Evolutionary conservation across 352 stramenopile species (phyloP), one percentile per base, ranked within the genome.

Genomic region (Phytopythium oedochilum): DNA sequence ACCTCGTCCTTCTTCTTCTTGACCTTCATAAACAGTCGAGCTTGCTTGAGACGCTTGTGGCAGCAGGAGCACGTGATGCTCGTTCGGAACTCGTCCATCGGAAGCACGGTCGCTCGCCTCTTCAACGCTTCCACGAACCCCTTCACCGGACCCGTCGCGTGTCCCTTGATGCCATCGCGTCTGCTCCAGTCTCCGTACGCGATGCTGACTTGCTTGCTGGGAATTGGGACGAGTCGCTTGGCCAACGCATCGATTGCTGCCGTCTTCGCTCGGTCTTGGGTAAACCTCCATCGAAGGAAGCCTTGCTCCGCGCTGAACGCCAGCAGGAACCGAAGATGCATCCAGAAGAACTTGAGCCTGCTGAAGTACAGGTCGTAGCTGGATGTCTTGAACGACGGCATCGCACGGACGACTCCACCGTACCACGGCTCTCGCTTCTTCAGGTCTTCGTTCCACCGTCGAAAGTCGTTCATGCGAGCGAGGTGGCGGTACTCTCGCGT

Each of bases 361-460:
- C 47, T 22, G 2, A 59, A 22, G 44, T 59, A 54, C 35, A 48
- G 9, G 0, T 44, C 42, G 44, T 59, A 59, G 17, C 43, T 28
- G 5, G 42, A 40, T 14, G 53, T 61, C 31, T 61, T 66, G 42
- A 66, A 66, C 20, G 59, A 66, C 0, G 59, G 53, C 53, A 61
- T 66, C 11, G 23, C 42, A 9, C n/a, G 29, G 1, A 58, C 32
- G 35, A 58, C 8, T 31, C 28, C 25, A 38, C 29, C 32, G 18
- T 58, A 50, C 43, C 39, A 57, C n/a, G 57, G 42, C 22, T 63
- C 57, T 18, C 49, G n/a, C 34, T 53, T 57, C 42, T 63, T 57
- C 14, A 55, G 25, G 9, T 43, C 42, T 14, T 57, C 32, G 48
- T 50, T 36, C 31, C 26, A 58, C 7, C 18, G 25, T 2, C 23